Percentiles rank a stretch among this genome's conserved stretches.
phyloP scores from a whole-genome alignment of 2,329 filamentous ascomycete species.

The Xylaria sp. region DNA sequence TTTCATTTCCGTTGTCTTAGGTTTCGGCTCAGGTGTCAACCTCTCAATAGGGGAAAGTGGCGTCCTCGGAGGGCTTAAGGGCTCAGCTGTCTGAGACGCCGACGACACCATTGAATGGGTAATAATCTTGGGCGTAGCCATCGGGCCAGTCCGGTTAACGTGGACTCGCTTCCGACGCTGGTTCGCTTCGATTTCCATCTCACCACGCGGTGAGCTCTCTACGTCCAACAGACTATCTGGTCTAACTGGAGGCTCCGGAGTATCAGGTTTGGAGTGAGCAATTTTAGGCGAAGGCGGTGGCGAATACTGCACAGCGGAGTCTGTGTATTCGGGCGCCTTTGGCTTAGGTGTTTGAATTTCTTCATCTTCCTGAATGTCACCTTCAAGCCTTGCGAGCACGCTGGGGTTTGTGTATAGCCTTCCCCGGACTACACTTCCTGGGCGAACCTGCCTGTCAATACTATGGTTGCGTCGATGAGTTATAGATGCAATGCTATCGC shows the following conservation, averaged over 20 bases:
- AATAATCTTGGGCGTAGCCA: constrained; percentile 57
- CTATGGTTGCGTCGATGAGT: constrained; percentile 68
- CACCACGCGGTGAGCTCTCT: constrained; percentile 59
- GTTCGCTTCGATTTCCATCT: constrained; percentile 76
- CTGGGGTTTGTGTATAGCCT: constrained; percentile 64
- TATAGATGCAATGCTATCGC: constrained; percentile 63
- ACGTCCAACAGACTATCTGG: constrained; percentile 55
- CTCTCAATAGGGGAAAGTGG: constrained; percentile 64
- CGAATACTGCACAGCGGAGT: constrained; percentile 78
- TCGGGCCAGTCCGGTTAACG: constrained; percentile 60
- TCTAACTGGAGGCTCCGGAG: constrained; percentile 56
- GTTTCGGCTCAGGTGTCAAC: constrained; percentile 51
- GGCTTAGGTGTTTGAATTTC: constrained; percentile 51
- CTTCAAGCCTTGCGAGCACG: constrained; percentile 67
- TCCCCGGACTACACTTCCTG: constrained; percentile 65
- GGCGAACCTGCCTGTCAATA: constrained; percentile 66
- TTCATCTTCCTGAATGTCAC: constrained; percentile 62
- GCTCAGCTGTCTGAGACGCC: constrained; percentile 70
- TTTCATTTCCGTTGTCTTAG: constrained; percentile 55
- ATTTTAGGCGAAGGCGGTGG: constrained; percentile 79
- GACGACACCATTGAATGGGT: constrained; percentile 70
- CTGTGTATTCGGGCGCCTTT: constrained; percentile 53
- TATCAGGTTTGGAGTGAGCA: constrained; percentile 54
- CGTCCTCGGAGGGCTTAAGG: constrained; percentile 73
- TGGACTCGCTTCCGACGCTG: constrained; percentile 77